These are phyloP conservation scores for Glycyrrhiza uralensis DNA, from an alignment of 306 rosid species.

Conservation along the genomic window DNA sequence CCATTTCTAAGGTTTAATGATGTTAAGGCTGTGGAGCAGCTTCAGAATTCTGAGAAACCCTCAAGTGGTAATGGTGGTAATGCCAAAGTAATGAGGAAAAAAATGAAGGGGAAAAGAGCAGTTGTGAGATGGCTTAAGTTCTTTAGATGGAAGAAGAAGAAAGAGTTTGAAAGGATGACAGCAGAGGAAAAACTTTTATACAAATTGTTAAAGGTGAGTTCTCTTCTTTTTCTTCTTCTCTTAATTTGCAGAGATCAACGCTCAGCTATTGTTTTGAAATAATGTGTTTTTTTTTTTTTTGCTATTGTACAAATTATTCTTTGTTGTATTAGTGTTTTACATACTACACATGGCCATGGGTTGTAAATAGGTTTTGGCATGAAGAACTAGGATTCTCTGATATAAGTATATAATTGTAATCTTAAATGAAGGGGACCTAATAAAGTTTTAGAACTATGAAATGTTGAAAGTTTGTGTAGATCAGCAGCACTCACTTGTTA, in stretches of 20 bases:
- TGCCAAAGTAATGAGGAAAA: slow-evolving; percentile 52
- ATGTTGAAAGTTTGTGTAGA: not conserved
- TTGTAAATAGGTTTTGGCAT: slow-evolving; percentile 7
- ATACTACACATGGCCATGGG: not conserved
- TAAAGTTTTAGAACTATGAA: not conserved
- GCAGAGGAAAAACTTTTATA: slow-evolving; percentile 64
- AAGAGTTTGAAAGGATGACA: slow-evolving; percentile 79
- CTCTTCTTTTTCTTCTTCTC: not conserved
- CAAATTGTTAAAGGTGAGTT: slow-evolving; percentile 64
- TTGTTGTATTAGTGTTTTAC: not conserved
- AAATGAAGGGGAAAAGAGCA: slow-evolving; percentile 83
- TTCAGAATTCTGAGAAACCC: slow-evolving; percentile 28
- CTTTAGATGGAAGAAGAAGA: slow-evolving; percentile 83
- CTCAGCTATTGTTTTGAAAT: slow-evolving; percentile 4
- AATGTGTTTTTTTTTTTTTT: not conserved
- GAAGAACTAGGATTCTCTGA: not conserved
- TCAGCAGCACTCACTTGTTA: not conserved
- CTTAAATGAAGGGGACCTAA: not conserved
- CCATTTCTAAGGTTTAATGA: slow-evolving; percentile 28
- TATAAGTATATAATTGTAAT: not conserved
- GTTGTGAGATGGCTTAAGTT: slow-evolving; percentile 88
- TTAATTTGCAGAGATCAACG: not conserved
- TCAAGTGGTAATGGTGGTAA: slow-evolving; percentile 17
- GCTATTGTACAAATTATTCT: not conserved
- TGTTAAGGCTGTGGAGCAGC: slow-evolving; percentile 37